phyloP scores from a whole-genome alignment of 2,329 filamentous ascomycete genomes.

The Phyllosticta paracitricarpa region DNA sequence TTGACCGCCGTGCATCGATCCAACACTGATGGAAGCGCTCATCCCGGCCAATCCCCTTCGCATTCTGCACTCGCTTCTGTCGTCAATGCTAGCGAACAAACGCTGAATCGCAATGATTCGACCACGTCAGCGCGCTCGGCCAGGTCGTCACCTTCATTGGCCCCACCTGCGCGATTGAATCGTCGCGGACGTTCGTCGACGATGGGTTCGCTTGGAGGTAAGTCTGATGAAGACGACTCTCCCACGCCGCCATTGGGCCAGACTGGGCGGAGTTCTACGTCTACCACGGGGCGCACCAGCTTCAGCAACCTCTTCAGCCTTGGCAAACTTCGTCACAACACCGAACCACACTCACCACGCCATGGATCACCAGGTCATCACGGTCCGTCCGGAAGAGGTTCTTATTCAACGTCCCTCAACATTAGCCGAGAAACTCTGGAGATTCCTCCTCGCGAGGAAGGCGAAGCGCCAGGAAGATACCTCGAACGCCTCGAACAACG shows the following conservation, averaged over 20 bases:
- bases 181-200: conserved; percentile 78
- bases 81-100: conserved; percentile 24
- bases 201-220: conserved; percentile 68
- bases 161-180: conserved; percentile 48
- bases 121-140: conserved; percentile 57
- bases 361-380: conserved; percentile 52
- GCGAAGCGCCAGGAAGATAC: conserved; percentile 85
- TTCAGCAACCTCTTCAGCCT: conserved; percentile 82
- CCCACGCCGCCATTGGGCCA: conserved; percentile 38
- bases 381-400: conserved; percentile 61
- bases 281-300: conserved; percentile 77
- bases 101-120: conserved; percentile 51
- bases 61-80: conserved; percentile 39
- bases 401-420: conserved; percentile 76
- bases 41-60: conserved; percentile 36
- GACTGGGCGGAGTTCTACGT: conserved; percentile 63
- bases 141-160: conserved; percentile 45
- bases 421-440: conserved; percentile 59
- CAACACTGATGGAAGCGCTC: conserved; percentile 17
- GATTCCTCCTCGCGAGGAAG: conserved; percentile 71
- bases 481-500: conserved; percentile 72
- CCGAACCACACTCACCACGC: conserved; percentile 52
- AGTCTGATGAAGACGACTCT: conserved; percentile 60
- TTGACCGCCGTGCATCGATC: conserved; percentile 24
- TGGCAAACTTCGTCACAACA: conserved; percentile 68